Base-by-base conservation (phyloP, 2,329 filamentous ascomycete species). In the Seiridium unicorne region DNA sequence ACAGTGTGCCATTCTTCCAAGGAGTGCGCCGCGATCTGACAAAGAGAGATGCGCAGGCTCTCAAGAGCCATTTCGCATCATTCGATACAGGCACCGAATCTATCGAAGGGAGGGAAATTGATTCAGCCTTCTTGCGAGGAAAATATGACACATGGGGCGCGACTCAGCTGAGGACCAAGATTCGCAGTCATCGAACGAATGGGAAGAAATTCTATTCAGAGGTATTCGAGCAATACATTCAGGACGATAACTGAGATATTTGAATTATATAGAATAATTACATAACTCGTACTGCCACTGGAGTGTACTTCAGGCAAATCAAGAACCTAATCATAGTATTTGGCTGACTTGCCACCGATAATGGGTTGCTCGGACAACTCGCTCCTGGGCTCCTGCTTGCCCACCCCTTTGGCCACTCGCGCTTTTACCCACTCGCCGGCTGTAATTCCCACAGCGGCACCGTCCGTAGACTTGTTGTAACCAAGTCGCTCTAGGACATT, bases 111-210 rank as follows among this genome's bases (percentile, higher is more conserved):
- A 64, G 63, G 4, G 65, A 63, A 7, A 73, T 84, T 49, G 81
- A 84, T 61, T 82, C 81, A 40, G 72, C 80, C 0, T 84, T 84
- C 60, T 63, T 83, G 42, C 73, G 70, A 10, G 81, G 80, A 0
- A 75, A 73, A 44, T 84, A 83, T 60, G 77, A 83, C 56, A 84
- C 81, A 0, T 84, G 82, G 81, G 83, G 82, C 0, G 82, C 84
- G 67, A 77, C 79, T 5, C 81, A 84, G 69, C 66, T 85, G 46
- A 72, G 82, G 59, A 84, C 81, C 2, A 84, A 84, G 68, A 76
- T 84, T 9, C 71, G 81, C 10, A 84, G 81, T 59, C 81, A 84
- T 68, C 71, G 76, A 3, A 75, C 79, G 58, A 79, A 81, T 13
- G 82, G 81, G 3, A 71, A 57, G 60, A 77, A 66, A 64, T 82